These are phyloP conservation scores for Aaosphaeria arxii DNA, from an alignment of 2,329 filamentous ascomycete species.

Conservation along the genomic window DNA sequence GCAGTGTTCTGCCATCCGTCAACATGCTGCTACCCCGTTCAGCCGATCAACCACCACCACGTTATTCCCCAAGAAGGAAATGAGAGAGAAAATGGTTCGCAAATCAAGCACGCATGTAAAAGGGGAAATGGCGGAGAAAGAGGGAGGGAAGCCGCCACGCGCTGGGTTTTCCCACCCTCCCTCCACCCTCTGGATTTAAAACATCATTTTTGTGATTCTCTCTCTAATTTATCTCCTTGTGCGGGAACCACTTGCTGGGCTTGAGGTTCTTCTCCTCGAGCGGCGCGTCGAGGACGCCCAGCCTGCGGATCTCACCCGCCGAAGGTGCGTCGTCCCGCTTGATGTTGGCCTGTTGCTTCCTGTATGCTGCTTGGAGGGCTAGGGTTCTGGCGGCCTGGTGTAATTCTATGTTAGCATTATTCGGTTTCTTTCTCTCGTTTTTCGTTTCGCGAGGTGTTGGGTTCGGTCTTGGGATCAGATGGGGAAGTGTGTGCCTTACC, in stretches of 20 bases:
- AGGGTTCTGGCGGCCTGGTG: constrained; percentile 70
- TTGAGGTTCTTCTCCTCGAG: constrained; percentile 67
- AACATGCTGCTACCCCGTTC: too few relatives aligned
- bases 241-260: constrained; percentile 42
- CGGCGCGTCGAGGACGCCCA: constrained; percentile 75
- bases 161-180: not conserved
- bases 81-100: too few relatives aligned
- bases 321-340: constrained; percentile 77
- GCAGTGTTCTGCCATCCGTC: too few relatives aligned
- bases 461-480: not conserved
- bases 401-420: not conserved
- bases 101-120: too few relatives aligned
- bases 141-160: too few relatives aligned
- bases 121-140: too few relatives aligned
- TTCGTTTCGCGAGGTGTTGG: not conserved
- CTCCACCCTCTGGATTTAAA: too few relatives aligned
- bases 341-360: constrained; percentile 70
- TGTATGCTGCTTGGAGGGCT: constrained; percentile 79
- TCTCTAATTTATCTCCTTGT: constrained; percentile 37
- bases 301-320: constrained; percentile 80
- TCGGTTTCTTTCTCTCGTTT: too few relatives aligned
- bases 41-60: too few relatives aligned
- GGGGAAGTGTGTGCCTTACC: constrained; percentile 54
- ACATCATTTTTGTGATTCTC: too few relatives aligned
- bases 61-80: too few relatives aligned